Base-by-base conservation (phyloP, 148 eudicot species). In the Polygonum maritimum region DNA sequence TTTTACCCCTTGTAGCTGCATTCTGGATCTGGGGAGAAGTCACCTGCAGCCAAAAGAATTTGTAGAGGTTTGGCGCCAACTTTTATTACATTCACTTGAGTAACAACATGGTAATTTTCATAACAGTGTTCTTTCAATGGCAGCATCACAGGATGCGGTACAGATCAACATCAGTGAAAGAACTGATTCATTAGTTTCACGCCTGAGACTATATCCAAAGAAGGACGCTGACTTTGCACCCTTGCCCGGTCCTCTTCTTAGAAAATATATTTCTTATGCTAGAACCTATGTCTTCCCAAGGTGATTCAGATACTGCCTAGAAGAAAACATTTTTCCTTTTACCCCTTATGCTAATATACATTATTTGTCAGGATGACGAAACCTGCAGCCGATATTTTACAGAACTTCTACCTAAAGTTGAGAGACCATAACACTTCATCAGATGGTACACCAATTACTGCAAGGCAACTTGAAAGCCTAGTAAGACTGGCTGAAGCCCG, bases 381-480 rank as follows among this genome's bases (percentile, higher is more conserved):
- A 83, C 81, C 94, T 77, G 98, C 98, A 48, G 99, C 97, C 39
- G 89, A 95, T 75, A 91, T 92, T 76, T 84, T 95, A 73, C 96
- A 95, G 88, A 85, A 89, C 78, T 95, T 95, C 78, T 95, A 95
- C 80, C 84, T 95, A 48, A 83, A 74, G 48, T 85, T 95, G 78
- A 88, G 99, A 83, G 97, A 95, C 86, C 96, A 81, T 72, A 92
- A 71, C 82, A 91, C 99, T 71, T 86, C 97, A 76, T 91, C 94
- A 77, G 99, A 95, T 83, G 92, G 99, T 60, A 95, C 98, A 57
- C 99, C 99, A 75, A 92, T 95, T 86, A 95, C 99, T 21, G 99
- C 99, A 71, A 89, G 99, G 85, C 99, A 95, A 83, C 82, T 95
- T 74, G 98, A 95, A 83, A 92, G 98, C 75, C 87, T 95, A 49